Base-by-base conservation (phyloP, 257 asterid species). In the Anisodus tanguticus region DNA sequence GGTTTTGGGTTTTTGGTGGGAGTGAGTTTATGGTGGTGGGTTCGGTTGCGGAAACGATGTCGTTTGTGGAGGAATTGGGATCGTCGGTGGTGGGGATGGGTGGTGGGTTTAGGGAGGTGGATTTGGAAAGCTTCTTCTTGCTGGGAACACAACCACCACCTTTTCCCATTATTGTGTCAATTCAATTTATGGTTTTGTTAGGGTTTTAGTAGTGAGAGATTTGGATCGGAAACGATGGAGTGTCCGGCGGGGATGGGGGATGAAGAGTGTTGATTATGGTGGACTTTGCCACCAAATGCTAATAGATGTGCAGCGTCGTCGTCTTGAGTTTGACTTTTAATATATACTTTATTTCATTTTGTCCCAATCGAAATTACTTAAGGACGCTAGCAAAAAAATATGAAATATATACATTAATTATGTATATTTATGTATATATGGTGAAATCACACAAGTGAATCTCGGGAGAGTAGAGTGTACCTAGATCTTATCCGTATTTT, bases 71-170 rank as follows among this genome's bases (percentile, higher is more conserved):
- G 39, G 79, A 15, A 85, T 66, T 4, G 66, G 84, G 51, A 0
- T 81, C 84, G 51, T 45, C 35, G 35, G 35, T 31, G 68, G 68
- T 16, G 17, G 80, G 82, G 63, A 60, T 62, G 13, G 84, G 64
- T 3, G 72, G 85, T 2, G 88, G 86, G 62, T 58, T 54, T 63
- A 11, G 13, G 68, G 90, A 69, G 86, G 92, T 85, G 89, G 89
- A 78, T 47, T 78, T 85, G 55, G 87, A 91, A 79, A 54, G 57
- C 22, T 87, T 92, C 43, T 86, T 88, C 94, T 91, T 93, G 95
- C 97, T 94, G 16, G 99, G 98, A 51, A 93, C 93, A 64, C 99
- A 95, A 71, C 99, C 98, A 35, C 95, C 98, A 9, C 98, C 99
- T 89, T 95, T 95, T 8, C 97, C 98, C 99, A 93, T 95, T 67